Conservation (phyloP, 2,329 filamentous ascomycete species). For the Alternaria dauci region DNA sequence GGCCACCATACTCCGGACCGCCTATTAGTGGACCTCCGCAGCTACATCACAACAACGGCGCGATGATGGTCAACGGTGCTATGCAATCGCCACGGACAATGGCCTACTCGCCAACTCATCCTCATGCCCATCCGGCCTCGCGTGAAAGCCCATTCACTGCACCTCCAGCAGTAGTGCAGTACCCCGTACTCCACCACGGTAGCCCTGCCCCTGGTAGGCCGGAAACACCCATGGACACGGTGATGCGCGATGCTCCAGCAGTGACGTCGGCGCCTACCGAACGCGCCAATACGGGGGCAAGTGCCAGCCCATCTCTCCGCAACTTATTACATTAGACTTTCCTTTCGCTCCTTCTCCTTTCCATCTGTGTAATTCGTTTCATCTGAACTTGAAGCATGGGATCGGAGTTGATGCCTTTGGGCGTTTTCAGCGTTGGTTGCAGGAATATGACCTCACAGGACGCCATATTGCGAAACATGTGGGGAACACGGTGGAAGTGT, state of each 20-base stretch:
- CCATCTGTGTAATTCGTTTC: not conserved
- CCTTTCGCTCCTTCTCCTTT: conserved; percentile 17
- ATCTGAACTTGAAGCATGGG: conserved; percentile 22
- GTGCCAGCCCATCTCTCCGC: conserved; percentile 58
- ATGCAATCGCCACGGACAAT: conserved; percentile 49
- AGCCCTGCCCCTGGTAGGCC: conserved; percentile 46
- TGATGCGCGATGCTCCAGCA: conserved; percentile 45
- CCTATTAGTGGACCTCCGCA: conserved; percentile 41
- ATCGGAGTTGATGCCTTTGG: conserved; percentile 31
- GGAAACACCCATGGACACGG: conserved; percentile 45
- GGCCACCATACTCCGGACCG: conserved; percentile 40
- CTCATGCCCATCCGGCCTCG: conserved; percentile 44
- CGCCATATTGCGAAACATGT: conserved; percentile 21
- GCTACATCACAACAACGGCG: conserved; percentile 44
- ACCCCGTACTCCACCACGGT: conserved; percentile 41
- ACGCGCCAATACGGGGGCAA: conserved; percentile 50
- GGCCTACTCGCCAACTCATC: conserved; percentile 49
- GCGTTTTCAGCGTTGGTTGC: conserved; percentile 26
- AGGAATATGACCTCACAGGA: conserved; percentile 7
- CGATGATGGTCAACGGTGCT: conserved; percentile 46
- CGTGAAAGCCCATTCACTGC: conserved; percentile 49
- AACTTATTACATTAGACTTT: conserved; percentile 56
- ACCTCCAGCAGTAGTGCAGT: conserved; percentile 34
- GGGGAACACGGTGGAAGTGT: conserved; percentile 16
- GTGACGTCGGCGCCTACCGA: conserved; percentile 39